These are phyloP conservation scores for Boletus austroedulis DNA, from an alignment of 1,284 basidiomycete species.

Conservation along the genomic window DNA sequence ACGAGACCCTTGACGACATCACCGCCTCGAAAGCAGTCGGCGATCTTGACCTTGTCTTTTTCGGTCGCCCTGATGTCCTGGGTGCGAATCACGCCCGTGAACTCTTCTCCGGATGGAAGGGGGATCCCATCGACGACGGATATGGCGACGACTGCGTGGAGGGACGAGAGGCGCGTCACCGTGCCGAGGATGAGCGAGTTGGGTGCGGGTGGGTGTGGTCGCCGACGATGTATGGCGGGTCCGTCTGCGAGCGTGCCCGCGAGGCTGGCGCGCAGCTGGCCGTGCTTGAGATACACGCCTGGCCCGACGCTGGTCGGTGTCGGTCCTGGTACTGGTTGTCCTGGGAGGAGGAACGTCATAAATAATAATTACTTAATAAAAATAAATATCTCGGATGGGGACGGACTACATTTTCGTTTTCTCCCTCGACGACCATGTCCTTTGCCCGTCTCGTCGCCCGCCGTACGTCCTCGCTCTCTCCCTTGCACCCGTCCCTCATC, in stretches of 20 bases:
- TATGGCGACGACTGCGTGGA: slow-evolving; percentile 86
- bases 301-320: slow-evolving; percentile 47
- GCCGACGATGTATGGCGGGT: slow-evolving; percentile 53
- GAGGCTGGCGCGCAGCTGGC: slow-evolving; percentile 68
- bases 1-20: slow-evolving; percentile 93
- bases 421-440: slow-evolving; percentile 45
- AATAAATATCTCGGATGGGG: slow-evolving; percentile 16
- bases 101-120: slow-evolving; percentile 87
- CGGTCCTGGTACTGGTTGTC: slow-evolving; percentile 68
- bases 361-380: not conserved
- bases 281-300: slow-evolving; percentile 70
- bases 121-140: slow-evolving; percentile 90
- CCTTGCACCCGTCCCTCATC: not conserved
- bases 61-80: slow-evolving; percentile 94
- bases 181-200: slow-evolving; percentile 75
- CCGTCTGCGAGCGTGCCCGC: slow-evolving; percentile 54
- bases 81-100: slow-evolving; percentile 85
- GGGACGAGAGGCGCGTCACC: slow-evolving; percentile 82
- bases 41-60: slow-evolving; percentile 90
- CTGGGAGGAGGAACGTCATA: slow-evolving; percentile 63
- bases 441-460: slow-evolving; percentile 68
- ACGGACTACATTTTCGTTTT: slow-evolving; percentile 23
- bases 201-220: slow-evolving; percentile 68
- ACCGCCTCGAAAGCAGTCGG: slow-evolving; percentile 93
- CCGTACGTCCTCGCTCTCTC: slow-evolving; percentile 44